phyloP scores from a whole-genome alignment of 805 yeast genomes.

The Cyberlindnera bimundalis region DNA sequence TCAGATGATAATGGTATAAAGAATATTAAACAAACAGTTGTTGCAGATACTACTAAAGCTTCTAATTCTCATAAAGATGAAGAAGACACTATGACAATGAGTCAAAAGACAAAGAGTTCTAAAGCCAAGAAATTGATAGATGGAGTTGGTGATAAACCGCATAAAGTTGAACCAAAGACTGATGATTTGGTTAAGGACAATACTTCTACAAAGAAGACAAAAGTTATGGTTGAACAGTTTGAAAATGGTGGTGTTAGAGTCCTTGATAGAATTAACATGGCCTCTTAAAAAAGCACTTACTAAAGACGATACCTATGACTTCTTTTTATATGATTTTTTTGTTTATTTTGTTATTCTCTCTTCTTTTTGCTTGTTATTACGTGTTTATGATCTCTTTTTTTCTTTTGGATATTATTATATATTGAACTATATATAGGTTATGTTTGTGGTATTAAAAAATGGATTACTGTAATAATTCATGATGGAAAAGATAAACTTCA shows the following conservation, averaged over 20 bases:
- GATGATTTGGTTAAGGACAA: not conserved
- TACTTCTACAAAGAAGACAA: not conserved
- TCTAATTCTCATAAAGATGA: not conserved
- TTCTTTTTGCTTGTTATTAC: too few species aligned
- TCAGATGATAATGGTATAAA: too few species aligned
- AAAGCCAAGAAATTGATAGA: not conserved
- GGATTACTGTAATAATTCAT: too few species aligned
- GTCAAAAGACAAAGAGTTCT: not conserved
- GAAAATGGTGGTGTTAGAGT: constrained; percentile 14
- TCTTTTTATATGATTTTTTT: not conserved
- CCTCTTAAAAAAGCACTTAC: constrained; percentile 3
- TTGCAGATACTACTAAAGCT: too few species aligned
- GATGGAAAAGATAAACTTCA: too few species aligned
- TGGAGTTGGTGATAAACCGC: not conserved
- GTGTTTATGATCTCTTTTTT: too few species aligned
- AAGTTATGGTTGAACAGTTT: constrained; percentile 13
- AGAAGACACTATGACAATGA: not conserved
- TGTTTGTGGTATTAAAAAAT: too few species aligned
- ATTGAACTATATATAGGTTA: too few species aligned
- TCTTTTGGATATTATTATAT: not conserved
- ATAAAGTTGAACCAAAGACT: too few species aligned
- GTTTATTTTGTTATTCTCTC: not conserved
- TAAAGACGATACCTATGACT: too few species aligned
- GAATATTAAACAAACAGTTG: too few species aligned
- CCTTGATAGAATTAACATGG: constrained; percentile 18